Evolutionary conservation across 345 rosid species (phyloP).

Genomic region (Nephelium lappaceum): DNA sequence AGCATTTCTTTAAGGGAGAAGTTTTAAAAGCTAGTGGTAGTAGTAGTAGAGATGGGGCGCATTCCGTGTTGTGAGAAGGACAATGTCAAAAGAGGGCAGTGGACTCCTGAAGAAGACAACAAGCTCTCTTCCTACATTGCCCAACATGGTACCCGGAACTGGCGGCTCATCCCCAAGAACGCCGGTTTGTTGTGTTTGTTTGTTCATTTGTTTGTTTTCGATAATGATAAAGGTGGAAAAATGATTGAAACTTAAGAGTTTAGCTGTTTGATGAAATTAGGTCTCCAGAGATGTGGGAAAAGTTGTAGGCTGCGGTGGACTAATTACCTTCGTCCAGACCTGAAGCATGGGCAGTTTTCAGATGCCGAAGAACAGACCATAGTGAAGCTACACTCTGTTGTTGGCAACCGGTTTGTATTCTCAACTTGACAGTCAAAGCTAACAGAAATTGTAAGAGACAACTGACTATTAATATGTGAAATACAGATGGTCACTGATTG

Average conservation of each 20-base stretch:
- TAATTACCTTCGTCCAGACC: slow-evolving; percentile 87
- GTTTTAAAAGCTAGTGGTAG: background rate
- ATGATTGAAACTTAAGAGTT: background rate
- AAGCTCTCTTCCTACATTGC: slow-evolving; percentile 89
- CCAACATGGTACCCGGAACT: slow-evolving; percentile 91
- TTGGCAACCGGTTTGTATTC: slow-evolving; percentile 68
- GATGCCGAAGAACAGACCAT: slow-evolving; percentile 87
- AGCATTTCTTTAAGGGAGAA: background rate
- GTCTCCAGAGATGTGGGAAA: slow-evolving; percentile 92
- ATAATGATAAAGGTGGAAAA: background rate
- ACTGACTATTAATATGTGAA: background rate
- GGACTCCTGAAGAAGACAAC: slow-evolving; percentile 99
- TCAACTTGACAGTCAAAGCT: background rate
- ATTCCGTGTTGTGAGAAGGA: slow-evolving; percentile 97
- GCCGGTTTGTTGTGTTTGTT: slow-evolving; percentile 48
- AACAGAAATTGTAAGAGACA: background rate
- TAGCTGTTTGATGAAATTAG: slow-evolving; percentile 28
- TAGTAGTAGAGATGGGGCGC: slow-evolving; percentile 61
- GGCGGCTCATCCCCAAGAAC: slow-evolving; percentile 97
- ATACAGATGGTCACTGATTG: slow-evolving; percentile 84
- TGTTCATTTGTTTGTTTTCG: background rate
- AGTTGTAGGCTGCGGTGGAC: slow-evolving; percentile 93
- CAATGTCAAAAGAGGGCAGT: slow-evolving; percentile 90
- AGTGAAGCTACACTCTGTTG: slow-evolving; percentile 82
- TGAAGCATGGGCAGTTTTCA: slow-evolving; percentile 74